A percentile compares a stretch with the other conserved stretches of the same genome.
Evolutionary conservation across 2,329 filamentous ascomycete genomes (phyloP).

Genomic region (Aspergillus pseudoterreus): DNA sequence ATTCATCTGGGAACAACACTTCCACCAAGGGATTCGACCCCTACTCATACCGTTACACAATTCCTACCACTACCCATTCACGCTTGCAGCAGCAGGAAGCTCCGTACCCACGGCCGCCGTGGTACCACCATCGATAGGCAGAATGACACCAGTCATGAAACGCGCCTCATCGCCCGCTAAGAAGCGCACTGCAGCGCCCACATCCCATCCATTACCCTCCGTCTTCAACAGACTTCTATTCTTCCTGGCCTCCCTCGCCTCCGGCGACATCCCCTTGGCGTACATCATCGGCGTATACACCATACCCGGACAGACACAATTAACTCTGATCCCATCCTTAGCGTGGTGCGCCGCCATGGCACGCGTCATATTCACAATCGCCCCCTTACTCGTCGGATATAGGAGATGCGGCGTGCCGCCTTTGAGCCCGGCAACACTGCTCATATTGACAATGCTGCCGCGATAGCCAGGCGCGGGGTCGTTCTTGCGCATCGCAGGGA

Average conservation of each 20-base stretch:
- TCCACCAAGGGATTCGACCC: not conserved
- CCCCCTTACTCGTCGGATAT: constrained; percentile 54
- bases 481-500: constrained; percentile 59
- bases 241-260: constrained; percentile 47
- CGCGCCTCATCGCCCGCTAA: constrained; percentile 51
- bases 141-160: constrained; percentile 50
- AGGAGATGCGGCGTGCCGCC: constrained; percentile 53
- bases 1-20: not conserved
- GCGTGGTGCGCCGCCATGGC: constrained; percentile 57
- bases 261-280: constrained; percentile 47
- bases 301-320: constrained; percentile 56
- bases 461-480: constrained; percentile 34
- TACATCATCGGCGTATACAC: constrained; percentile 57
- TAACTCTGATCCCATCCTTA: constrained; percentile 49
- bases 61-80: constrained; percentile 20
- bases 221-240: constrained; percentile 51
- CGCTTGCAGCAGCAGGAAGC: constrained; percentile 36
- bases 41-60: not conserved
- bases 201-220: constrained; percentile 55
- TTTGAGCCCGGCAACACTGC: constrained; percentile 52
- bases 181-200: constrained; percentile 49
- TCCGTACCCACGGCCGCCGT: constrained; percentile 42
- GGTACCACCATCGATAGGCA: constrained; percentile 48
- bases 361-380: constrained; percentile 54
- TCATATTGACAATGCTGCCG: constrained; percentile 51